Evolutionary conservation across 768 basidiomycete genomes (phyloP).

Genomic region (Lactarius deliciosus): DNA sequence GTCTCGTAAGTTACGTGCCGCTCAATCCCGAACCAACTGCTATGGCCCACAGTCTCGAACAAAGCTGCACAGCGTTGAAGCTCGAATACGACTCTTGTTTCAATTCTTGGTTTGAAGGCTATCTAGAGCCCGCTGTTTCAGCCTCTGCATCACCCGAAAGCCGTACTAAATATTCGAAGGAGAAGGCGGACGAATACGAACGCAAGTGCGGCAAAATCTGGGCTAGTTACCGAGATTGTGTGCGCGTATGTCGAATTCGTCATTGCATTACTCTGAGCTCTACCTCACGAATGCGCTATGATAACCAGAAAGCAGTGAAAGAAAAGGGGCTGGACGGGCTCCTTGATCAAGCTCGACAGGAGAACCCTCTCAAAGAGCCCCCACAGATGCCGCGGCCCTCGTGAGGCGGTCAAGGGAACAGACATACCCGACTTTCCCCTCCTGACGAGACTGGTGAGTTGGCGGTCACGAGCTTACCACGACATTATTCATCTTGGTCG

Average conservation of each 20-base stretch:
- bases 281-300: background rate
- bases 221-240: slow-evolving; percentile 75
- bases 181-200: slow-evolving; percentile 88
- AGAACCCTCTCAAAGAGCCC: slow-evolving; percentile 53
- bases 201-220: slow-evolving; percentile 81
- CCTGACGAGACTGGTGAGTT: background rate
- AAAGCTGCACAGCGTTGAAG: slow-evolving; percentile 88
- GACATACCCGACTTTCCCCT: background rate
- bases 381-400: slow-evolving; percentile 41
- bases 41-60: slow-evolving; percentile 80
- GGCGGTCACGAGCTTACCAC: background rate
- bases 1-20: background rate
- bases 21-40: background rate
- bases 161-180: slow-evolving; percentile 61
- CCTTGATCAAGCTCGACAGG: slow-evolving; percentile 63
- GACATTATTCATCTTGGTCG: background rate
- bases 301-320: slow-evolving; percentile 67
- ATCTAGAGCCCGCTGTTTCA: slow-evolving; percentile 76
- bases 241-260: slow-evolving; percentile 59
- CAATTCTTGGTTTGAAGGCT: slow-evolving; percentile 97
- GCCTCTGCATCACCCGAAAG: slow-evolving; percentile 41
- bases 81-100: slow-evolving; percentile 91
- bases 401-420: slow-evolving; percentile 5
- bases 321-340: slow-evolving; percentile 74
- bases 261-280: background rate